Percentiles rank a stretch among this genome's conserved stretches.
phyloP scores from a whole-genome alignment of 1,139 yeast genomes.

The Citeromyces siamensis region DNA sequence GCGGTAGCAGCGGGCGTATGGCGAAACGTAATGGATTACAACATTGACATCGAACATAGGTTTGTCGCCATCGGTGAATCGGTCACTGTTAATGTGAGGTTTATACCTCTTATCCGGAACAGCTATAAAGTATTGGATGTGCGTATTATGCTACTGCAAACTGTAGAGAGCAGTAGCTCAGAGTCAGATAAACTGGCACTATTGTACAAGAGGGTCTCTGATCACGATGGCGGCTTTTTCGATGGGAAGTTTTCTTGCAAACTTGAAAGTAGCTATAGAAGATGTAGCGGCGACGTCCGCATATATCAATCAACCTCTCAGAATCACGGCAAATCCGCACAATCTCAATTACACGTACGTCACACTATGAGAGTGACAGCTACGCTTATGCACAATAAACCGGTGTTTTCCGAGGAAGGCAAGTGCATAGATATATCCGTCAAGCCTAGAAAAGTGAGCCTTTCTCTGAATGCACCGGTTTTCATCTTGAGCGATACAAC shows the following conservation, averaged over 20 bases:
- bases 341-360: background rate
- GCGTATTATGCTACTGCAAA: background rate
- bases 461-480: background rate
- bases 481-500: background rate
- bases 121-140: background rate
- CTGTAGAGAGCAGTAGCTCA: background rate
- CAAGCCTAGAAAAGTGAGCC: background rate
- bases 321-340: background rate
- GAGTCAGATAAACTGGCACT: background rate
- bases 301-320: background rate
- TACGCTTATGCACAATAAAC: background rate
- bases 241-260: background rate
- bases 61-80: conserved; percentile 13
- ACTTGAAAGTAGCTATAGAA: background rate
- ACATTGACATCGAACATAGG: conserved; percentile 11
- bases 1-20: background rate
- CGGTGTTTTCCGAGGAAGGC: background rate
- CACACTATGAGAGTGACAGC: background rate
- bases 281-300: background rate
- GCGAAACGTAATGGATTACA: background rate
- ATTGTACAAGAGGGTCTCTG: background rate
- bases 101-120: background rate
- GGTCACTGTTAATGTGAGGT: background rate
- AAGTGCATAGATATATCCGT: background rate
- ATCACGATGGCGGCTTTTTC: background rate